A percentile compares a stretch with the other conserved stretches of the same genome.
Conservation (phyloP, 164 flowering plant species). For the Nymphaea thermarum region DNA sequence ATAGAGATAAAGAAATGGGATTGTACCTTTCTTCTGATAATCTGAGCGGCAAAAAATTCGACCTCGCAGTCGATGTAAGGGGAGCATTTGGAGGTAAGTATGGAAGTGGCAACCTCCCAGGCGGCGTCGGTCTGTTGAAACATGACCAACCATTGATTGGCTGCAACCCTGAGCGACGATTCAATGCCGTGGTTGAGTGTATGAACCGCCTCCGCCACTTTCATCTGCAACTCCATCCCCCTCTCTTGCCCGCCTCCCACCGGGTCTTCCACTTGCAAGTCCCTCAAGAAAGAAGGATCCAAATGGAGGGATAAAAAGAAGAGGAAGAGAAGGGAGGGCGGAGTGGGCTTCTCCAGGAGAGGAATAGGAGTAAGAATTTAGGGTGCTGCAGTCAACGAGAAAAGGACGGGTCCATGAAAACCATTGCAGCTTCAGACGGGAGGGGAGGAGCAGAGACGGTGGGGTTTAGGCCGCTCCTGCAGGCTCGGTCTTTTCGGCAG, state of each 20-base stretch:
- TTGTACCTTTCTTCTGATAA: conserved; percentile 79
- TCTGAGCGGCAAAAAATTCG: conserved; percentile 93
- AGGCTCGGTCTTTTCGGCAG: too few species aligned
- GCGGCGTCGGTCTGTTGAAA: conserved; percentile 84
- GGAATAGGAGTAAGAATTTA: too few species aligned
- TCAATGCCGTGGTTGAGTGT: conserved; percentile 78
- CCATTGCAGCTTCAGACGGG: too few species aligned
- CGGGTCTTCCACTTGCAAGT: too few species aligned
- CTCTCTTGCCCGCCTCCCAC: background rate
- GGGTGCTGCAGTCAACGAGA: too few species aligned
- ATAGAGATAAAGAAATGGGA: background rate
- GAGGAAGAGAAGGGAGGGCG: too few species aligned
- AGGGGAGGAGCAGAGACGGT: too few species aligned
- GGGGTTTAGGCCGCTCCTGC: too few species aligned
- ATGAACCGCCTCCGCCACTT: conserved; percentile 80
- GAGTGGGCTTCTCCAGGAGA: too few species aligned
- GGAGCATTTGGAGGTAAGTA: conserved; percentile 51
- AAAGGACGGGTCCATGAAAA: too few species aligned
- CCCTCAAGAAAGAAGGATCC: too few species aligned
- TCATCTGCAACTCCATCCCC: conserved; percentile 46
- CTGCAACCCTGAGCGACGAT: conserved; percentile 86
- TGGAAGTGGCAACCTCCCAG: conserved; percentile 80
- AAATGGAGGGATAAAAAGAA: too few species aligned
- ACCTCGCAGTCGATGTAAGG: conserved; percentile 42
- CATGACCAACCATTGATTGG: conserved; percentile 97